Percentiles rank a stretch among this genome's conserved stretches.
phyloP scores from a whole-genome alignment of 2,329 filamentous ascomycete species.

The Alternaria hordeiaustralica region DNA sequence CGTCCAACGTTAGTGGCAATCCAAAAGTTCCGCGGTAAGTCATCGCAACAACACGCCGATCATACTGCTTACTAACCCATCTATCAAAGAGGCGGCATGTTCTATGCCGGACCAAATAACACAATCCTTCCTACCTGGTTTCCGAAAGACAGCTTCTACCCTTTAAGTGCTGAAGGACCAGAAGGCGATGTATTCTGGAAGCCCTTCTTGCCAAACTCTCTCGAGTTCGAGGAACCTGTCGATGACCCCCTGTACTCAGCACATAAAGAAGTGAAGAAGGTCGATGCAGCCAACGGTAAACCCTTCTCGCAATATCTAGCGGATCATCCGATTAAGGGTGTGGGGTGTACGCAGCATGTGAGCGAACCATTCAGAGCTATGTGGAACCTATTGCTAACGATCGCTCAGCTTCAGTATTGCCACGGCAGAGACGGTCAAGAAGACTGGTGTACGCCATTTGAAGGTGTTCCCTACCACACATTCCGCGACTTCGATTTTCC shows the following conservation, averaged over 20 bases:
- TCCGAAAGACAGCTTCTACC: neutral
- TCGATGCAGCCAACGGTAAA: neutral
- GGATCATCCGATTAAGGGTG: neutral
- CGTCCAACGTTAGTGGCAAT: neutral
- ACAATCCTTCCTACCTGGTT: no score
- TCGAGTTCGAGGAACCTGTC: neutral
- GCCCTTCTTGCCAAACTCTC: neutral
- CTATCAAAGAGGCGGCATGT: no score
- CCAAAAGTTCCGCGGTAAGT: neutral
- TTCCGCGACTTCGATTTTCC: neutral
- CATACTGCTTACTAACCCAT: no score
- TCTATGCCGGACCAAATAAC: no score
- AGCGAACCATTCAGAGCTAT: rapidly evolving
- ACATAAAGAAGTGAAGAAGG: neutral
- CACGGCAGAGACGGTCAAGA: neutral
- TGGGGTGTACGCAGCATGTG: neutral
- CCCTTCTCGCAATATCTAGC: neutral
- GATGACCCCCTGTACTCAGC: neutral
- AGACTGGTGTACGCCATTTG: neutral
- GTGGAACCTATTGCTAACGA: neutral
- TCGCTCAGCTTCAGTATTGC: neutral
- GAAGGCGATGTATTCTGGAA: neutral
- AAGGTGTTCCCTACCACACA: neutral
- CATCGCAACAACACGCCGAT: neutral
- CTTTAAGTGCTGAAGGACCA: neutral